Percentiles rank a stretch among this genome's conserved stretches.
Conservation (phyloP, 164 flowering plant species). For the Tetracentron sinense region DNA sequence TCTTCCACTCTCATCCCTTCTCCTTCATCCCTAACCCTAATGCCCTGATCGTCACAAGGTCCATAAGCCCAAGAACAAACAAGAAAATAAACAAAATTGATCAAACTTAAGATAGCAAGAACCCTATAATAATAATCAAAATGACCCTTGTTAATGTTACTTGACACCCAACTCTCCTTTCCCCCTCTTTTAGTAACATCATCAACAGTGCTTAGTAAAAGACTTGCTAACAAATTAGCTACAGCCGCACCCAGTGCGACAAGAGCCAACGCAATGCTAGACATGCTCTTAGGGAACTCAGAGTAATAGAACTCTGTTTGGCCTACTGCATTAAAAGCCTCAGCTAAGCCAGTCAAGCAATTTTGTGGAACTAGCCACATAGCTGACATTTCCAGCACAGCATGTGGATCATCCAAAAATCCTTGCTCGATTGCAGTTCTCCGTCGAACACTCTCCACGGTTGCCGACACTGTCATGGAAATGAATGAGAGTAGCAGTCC, state of each 20-base stretch:
- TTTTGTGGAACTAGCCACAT: conserved; percentile 11
- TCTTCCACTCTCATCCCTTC: too few species aligned
- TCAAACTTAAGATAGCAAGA: too few species aligned
- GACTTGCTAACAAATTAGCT: neutral
- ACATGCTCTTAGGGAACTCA: conserved; percentile 4
- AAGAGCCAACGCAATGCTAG: neutral
- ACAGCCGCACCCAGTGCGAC: neutral
- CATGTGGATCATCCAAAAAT: neutral
- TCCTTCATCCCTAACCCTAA: too few species aligned
- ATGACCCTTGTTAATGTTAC: too few species aligned
- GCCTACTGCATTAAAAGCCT: conserved; percentile 7
- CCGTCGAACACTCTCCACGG: conserved; percentile 12
- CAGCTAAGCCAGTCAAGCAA: neutral
- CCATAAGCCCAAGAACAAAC: too few species aligned
- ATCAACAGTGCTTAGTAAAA: neutral
- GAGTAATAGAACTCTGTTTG: conserved; percentile 11
- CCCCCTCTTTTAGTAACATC: neutral
- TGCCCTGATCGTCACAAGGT: too few species aligned
- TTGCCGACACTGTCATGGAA: conserved; percentile 9
- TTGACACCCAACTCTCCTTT: too few species aligned
- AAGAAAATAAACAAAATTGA: too few species aligned
- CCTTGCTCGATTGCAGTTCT: conserved; percentile 10
- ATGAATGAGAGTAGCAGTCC: conserved; percentile 13
- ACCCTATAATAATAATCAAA: too few species aligned
- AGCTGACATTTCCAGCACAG: conserved; percentile 12